These are phyloP conservation scores for Crithidia brevicula DNA, from an alignment of 208 protist species.

Conservation along the genomic window DNA sequence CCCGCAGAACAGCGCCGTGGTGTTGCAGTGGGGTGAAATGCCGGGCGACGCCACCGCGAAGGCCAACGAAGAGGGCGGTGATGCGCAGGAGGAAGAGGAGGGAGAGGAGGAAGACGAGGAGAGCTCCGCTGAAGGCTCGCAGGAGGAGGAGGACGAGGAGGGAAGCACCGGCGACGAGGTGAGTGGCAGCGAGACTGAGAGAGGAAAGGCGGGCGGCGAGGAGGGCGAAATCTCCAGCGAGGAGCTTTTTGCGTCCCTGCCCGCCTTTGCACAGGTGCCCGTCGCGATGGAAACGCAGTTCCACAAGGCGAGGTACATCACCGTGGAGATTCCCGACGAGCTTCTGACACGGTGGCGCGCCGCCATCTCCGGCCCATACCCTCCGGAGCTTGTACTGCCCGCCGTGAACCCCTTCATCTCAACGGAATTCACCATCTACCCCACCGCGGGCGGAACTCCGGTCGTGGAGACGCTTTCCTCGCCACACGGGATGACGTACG, in stretches of 20 bases:
- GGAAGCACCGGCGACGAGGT: not conserved
- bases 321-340: conserved; percentile 43
- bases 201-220: conserved; percentile 3
- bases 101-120: not conserved
- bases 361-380: conserved; percentile 29
- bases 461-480: conserved; percentile 30
- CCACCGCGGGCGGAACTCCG: conserved; percentile 1
- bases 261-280: conserved; percentile 49
- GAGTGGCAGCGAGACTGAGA: not conserved
- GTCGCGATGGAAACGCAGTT: conserved; percentile 45
- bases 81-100: conserved; percentile 4
- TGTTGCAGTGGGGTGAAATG: conserved; percentile 64
- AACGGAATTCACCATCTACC: conserved; percentile 67
- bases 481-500: conserved; percentile 48
- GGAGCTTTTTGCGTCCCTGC: conserved; percentile 55
- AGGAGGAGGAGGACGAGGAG: conserved; percentile 7
- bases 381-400: conserved; percentile 39
- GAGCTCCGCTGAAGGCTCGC: not conserved
- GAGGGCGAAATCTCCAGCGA: conserved; percentile 3
- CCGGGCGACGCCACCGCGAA: conserved; percentile 23
- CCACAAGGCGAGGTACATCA: conserved; percentile 33
- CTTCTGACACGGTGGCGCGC: conserved; percentile 43
- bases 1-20: conserved; percentile 53
- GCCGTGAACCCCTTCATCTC: conserved; percentile 71
- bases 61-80: too few species aligned